phyloP scores from a whole-genome alignment of 805 yeast genomes.

The Spathaspora arborariae region DNA sequence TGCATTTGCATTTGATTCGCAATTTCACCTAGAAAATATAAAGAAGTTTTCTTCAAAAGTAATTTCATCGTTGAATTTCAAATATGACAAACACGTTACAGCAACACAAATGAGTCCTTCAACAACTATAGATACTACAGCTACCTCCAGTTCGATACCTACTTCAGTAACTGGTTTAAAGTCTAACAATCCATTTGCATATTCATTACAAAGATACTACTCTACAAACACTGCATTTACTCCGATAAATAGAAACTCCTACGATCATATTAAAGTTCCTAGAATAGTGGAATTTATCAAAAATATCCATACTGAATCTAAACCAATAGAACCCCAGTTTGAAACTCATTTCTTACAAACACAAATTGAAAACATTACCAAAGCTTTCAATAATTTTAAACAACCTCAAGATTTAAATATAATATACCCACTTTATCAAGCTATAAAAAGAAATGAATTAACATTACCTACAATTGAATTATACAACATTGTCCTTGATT shows the following conservation, averaged over 20 bases:
- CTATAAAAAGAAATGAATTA: constrained; percentile 34
- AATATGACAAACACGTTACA: neutral
- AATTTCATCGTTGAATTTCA: constrained; percentile 2
- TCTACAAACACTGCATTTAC: constrained; percentile 1
- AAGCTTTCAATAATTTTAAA: constrained; percentile 13
- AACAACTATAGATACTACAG: neutral
- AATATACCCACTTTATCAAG: constrained; percentile 39
- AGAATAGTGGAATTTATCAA: neutral
- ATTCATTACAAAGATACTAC: neutral
- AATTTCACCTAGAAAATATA: constrained; percentile 1
- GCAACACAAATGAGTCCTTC: neutral
- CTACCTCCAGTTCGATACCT: neutral
- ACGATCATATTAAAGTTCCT: neutral
- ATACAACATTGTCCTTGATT: constrained; percentile 52
- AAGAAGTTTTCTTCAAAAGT: constrained; percentile 4
- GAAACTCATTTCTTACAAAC: constrained; percentile 9
- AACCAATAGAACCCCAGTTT: neutral
- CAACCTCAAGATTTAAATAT: constrained; percentile 24
- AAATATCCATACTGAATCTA: neutral
- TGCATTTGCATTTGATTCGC: constrained; percentile 3
- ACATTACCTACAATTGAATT: constrained; percentile 46
- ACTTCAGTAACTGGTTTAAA: neutral
- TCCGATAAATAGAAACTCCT: neutral
- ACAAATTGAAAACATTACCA: constrained; percentile 18
- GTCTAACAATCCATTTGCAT: neutral